These are phyloP conservation scores for Vaccinium corymbosum DNA, from an alignment of 148 eudicot species.

Conservation along the genomic window DNA sequence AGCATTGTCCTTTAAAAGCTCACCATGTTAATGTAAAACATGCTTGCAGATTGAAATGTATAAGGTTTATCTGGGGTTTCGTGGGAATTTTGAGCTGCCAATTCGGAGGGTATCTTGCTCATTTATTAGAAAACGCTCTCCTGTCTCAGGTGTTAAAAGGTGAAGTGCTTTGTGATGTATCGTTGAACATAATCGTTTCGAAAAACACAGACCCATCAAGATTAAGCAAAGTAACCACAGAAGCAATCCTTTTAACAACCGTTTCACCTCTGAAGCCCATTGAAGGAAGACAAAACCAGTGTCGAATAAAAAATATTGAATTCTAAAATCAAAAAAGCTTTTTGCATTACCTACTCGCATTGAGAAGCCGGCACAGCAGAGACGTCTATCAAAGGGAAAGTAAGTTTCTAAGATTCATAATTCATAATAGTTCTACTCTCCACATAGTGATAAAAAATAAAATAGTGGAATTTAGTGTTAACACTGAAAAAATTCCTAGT, in stretches of 20 bases:
- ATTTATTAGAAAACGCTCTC: background rate
- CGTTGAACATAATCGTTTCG: too few species aligned
- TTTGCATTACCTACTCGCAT: background rate
- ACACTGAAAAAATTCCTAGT: background rate
- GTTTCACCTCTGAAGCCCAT: background rate
- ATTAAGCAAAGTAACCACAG: background rate
- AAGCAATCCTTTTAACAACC: background rate
- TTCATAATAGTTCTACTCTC: background rate
- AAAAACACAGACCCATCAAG: background rate
- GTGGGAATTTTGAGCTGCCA: constrained; percentile 3
- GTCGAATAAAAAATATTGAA: background rate
- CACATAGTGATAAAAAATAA: background rate
- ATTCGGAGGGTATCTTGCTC: background rate
- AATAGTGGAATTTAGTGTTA: background rate
- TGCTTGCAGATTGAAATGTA: background rate
- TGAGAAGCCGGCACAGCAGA: background rate
- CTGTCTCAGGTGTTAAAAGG: background rate
- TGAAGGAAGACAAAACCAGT: background rate
- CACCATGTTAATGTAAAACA: background rate
- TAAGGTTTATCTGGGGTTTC: background rate
- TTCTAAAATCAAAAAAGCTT: background rate
- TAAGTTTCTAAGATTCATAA: background rate
- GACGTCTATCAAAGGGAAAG: background rate
- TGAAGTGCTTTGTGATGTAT: background rate
- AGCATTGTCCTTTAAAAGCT: background rate